phyloP scores from a whole-genome alignment of 2,329 filamentous ascomycete species.

The Hysterium pulicare region DNA sequence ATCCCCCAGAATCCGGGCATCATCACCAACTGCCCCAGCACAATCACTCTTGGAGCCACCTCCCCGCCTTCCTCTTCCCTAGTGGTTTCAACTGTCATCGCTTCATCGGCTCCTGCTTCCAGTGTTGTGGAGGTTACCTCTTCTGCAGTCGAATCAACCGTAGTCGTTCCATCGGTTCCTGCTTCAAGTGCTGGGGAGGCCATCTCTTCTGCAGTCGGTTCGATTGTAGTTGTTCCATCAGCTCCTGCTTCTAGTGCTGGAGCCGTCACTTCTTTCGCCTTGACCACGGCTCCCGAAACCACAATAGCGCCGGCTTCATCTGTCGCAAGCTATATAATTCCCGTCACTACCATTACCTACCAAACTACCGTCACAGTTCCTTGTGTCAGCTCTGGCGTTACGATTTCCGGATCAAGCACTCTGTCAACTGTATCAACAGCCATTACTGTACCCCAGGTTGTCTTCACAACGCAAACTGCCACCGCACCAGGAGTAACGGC shows the following conservation, averaged over 20 bases:
- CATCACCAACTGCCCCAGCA: slow-evolving; percentile 67
- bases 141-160: too few relatives aligned
- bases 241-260: slow-evolving; percentile 2
- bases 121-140: slow-evolving; percentile 5
- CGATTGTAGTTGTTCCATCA: slow-evolving; percentile 6
- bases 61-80: slow-evolving; percentile 43
- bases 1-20: slow-evolving; percentile 78
- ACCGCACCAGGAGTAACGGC: slow-evolving; percentile 21
- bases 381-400: slow-evolving; percentile 22
- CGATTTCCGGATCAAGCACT: slow-evolving; percentile 28
- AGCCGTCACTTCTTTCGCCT: not conserved
- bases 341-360: slow-evolving; percentile 42
- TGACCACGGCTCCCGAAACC: not conserved
- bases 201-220: slow-evolving; percentile 19
- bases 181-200: too few relatives aligned
- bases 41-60: slow-evolving; percentile 48
- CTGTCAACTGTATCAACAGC: slow-evolving; percentile 36
- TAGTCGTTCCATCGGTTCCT: not conserved
- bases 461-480: slow-evolving; percentile 40
- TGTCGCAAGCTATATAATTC: slow-evolving; percentile 8
- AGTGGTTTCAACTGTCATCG: slow-evolving; percentile 7
- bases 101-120: slow-evolving; percentile 8
- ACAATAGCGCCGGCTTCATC: slow-evolving; percentile 2
- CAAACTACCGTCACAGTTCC: slow-evolving; percentile 35
- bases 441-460: slow-evolving; percentile 46